These are phyloP conservation scores for Saprolegnia diclina DNA, from an alignment of 352 stramenopile species.

Conservation along the genomic window DNA sequence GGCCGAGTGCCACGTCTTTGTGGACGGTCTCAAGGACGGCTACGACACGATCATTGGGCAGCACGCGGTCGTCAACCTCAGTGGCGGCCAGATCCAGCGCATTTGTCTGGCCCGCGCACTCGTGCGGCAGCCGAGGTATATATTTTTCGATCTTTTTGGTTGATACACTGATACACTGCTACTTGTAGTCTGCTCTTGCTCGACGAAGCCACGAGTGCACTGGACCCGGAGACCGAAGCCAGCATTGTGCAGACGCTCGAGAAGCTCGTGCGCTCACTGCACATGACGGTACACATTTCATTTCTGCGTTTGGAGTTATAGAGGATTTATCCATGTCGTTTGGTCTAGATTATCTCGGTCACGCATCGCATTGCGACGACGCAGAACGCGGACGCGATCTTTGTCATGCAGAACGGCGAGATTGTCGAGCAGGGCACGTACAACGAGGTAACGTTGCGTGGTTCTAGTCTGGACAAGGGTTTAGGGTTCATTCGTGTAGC, in stretches of 20 bases:
- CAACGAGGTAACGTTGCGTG: slow-evolving; percentile 39
- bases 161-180: neutral
- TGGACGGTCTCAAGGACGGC: slow-evolving; percentile 23
- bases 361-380: slow-evolving; percentile 27
- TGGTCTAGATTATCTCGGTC: too few relatives aligned
- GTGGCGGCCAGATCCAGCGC: slow-evolving; percentile 27
- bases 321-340: too few relatives aligned
- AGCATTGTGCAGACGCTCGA: slow-evolving; percentile 21
- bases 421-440: slow-evolving; percentile 25
- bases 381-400: slow-evolving; percentile 17
- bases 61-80: slow-evolving; percentile 26
- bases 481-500: slow-evolving; percentile 20
- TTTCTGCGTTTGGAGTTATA: too few relatives aligned
- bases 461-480: too few relatives aligned
- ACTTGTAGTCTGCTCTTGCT: slow-evolving; percentile 16
- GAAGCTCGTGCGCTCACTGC: slow-evolving; percentile 11
- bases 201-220: slow-evolving; percentile 26
- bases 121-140: slow-evolving; percentile 17
- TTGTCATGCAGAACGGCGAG: slow-evolving; percentile 20
- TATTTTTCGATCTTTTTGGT: too few relatives aligned
- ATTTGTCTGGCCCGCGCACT: slow-evolving; percentile 27
- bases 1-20: slow-evolving; percentile 39
- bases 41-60: slow-evolving; percentile 29
- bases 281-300: slow-evolving; percentile 29
- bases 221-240: slow-evolving; percentile 26